Percentiles rank a stretch among this genome's conserved stretches.
These are phyloP conservation scores for Wallacemonas rigidus DNA, from an alignment of 208 protist genomes.

Conservation along the genomic window DNA sequence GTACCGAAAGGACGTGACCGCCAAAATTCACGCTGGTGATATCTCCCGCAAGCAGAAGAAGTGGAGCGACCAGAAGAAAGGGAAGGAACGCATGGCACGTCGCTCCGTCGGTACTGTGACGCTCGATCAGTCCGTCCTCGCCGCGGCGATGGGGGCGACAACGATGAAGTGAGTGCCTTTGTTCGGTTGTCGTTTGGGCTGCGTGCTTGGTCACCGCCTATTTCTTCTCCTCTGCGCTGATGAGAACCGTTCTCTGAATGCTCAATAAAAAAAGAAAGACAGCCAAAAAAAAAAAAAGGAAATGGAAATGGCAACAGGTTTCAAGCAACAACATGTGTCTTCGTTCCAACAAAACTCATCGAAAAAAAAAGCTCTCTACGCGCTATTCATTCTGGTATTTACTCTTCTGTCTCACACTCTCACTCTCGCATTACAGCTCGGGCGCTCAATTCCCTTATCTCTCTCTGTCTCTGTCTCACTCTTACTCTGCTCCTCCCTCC, in stretches of 20 bases:
- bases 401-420: too few relatives aligned
- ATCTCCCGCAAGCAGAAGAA: constrained; percentile 96
- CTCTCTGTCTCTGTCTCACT: too few relatives aligned
- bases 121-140: constrained; percentile 92
- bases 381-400: too few relatives aligned
- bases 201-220: too few relatives aligned
- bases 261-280: neutral
- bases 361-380: neutral
- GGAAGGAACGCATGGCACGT: constrained; percentile 96
- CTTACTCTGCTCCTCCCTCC: too few relatives aligned
- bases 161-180: constrained; percentile 18
- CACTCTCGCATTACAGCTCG: too few relatives aligned
- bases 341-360: too few relatives aligned
- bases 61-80: constrained; percentile 97
- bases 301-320: neutral
- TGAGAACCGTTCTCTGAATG: neutral
- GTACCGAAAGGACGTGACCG: constrained; percentile 94
- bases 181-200: neutral
- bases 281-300: neutral
- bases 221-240: too few relatives aligned
- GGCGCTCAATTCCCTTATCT: too few relatives aligned
- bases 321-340: neutral
- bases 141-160: constrained; percentile 86
- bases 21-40: constrained; percentile 96
- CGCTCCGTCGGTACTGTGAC: constrained; percentile 90